Base-by-base conservation (phyloP, 495 filamentous ascomycete species). In the Pyrenula massariospora region DNA sequence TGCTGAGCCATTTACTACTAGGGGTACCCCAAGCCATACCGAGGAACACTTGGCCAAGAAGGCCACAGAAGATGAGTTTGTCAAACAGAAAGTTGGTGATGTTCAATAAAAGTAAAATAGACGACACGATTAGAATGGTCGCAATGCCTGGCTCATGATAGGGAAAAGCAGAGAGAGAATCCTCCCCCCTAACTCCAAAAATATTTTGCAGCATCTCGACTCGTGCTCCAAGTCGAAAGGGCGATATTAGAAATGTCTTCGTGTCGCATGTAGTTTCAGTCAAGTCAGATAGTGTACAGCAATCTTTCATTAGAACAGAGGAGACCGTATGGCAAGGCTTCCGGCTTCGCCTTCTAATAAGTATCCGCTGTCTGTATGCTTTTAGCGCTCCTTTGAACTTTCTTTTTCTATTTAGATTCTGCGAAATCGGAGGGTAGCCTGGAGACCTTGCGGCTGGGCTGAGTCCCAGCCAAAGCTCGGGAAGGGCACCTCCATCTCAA, bases 21-120 rank as follows among this genome's bases (percentile, higher is more conserved):
- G 86, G 86, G 0, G 75, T 74, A 24, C 88, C 85, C 75, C 81
- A 92, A 25, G 82, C 73, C 2, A 88, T 74, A 24, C 88, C 88
- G 24, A 91, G 66, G 21, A 92, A 69, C 19, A 92, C 76, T 62
- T 92, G 83, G 0, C 89, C 87, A 53, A 91, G 73, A 2, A 92
- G 73, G 0, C 86, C 85, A 60, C 87, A 90, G 65, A 82, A 87
- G 0, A 90, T 57, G 0, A 83, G 59, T 25, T 70, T 76, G 63
- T 90, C 81, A 12, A 91, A 73, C 5, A 74, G 52, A 57, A 72
- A 68, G 59, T 83, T 81, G 49, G 75, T 61, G 12, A 80, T 25
- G 60, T 89, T 88, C 22, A 89, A 75, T 10, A 83, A 72, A 2
- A 91, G 62, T 2, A 89, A 71, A 58, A 91, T 84, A 0, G 84